Conservation (phyloP, 306 rosid genomes). For the Malus fusca region DNA sequence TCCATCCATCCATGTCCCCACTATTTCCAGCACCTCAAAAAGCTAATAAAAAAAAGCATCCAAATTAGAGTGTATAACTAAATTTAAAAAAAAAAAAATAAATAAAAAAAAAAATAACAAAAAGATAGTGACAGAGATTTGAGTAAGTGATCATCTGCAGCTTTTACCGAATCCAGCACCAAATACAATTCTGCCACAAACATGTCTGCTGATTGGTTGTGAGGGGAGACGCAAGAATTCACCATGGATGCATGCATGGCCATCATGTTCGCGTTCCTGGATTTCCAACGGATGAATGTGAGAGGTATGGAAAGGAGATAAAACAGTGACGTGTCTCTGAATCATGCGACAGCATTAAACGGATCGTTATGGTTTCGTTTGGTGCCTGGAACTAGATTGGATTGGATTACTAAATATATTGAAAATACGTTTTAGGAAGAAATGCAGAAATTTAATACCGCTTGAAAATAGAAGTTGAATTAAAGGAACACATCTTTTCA, state of each 20-base stretch:
- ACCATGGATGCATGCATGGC: constrained; percentile 3
- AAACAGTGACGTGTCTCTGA: neutral
- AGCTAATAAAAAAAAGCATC: neutral
- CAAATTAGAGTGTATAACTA: neutral
- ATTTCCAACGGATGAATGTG: neutral
- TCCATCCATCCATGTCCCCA: constrained; percentile 23
- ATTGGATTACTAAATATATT: too few relatives aligned
- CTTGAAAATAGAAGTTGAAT: too few relatives aligned
- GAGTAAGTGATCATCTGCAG: neutral
- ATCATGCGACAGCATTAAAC: too few relatives aligned
- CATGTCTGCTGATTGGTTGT: neutral
- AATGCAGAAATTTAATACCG: too few relatives aligned
- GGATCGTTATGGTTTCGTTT: neutral
- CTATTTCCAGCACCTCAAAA: neutral
- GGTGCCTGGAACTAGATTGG: neutral
- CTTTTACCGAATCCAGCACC: constrained; percentile 6
- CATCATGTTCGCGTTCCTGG: neutral
- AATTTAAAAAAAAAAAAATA: neutral
- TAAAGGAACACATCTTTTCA: too few relatives aligned
- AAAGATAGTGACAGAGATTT: constrained; percentile 8
- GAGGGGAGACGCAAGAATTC: neutral
- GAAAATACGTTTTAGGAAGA: too few relatives aligned
- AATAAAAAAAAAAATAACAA: neutral
- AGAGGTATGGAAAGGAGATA: neutral
- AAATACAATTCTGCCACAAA: constrained; percentile 9